Percentiles rank a stretch among this genome's conserved stretches.
Conservation (phyloP, 306 rosid genomes). For the Vigna unguiculata region DNA sequence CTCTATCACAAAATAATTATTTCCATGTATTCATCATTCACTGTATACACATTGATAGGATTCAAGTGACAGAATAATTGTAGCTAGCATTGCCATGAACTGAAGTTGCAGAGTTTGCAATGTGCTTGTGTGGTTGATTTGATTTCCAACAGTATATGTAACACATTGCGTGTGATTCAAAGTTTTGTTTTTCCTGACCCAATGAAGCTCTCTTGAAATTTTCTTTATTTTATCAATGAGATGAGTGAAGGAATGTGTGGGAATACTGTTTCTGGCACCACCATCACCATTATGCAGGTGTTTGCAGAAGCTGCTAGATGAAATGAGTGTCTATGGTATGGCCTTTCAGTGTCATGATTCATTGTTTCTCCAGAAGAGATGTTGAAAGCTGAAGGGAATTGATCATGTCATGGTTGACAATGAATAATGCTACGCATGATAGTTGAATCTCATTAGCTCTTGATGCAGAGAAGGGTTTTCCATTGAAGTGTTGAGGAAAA, state of each 20-base stretch:
- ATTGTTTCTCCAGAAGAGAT: conserved; percentile 51
- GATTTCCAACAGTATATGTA: conserved; percentile 47
- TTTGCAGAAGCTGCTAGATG: conserved; percentile 65
- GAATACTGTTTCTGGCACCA: conserved; percentile 61
- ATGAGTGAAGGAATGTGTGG: conserved; percentile 60
- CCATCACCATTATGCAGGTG: conserved; percentile 51
- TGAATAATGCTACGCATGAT: conserved; percentile 52
- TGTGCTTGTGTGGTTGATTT: conserved; percentile 56
- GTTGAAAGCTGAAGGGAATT: conserved; percentile 44
- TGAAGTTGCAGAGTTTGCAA: conserved; percentile 53
- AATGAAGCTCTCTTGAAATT: background rate
- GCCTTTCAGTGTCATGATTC: conserved; percentile 55
- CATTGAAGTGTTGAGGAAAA: conserved; percentile 53
- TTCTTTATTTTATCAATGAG: conserved; percentile 50
- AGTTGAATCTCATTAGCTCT: conserved; percentile 33
- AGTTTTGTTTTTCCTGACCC: conserved; percentile 37
- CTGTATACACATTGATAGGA: background rate
- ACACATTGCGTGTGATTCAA: conserved; percentile 18
- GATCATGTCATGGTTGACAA: conserved; percentile 59
- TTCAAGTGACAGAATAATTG: background rate
- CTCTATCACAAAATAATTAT: no score
- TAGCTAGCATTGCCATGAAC: conserved; percentile 8
- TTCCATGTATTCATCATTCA: no score
- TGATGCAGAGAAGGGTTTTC: conserved; percentile 50
- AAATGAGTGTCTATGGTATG: conserved; percentile 61